Base-by-base conservation (phyloP, 2,329 filamentous ascomycete genomes). In the Sporothrix variecibatus region DNA sequence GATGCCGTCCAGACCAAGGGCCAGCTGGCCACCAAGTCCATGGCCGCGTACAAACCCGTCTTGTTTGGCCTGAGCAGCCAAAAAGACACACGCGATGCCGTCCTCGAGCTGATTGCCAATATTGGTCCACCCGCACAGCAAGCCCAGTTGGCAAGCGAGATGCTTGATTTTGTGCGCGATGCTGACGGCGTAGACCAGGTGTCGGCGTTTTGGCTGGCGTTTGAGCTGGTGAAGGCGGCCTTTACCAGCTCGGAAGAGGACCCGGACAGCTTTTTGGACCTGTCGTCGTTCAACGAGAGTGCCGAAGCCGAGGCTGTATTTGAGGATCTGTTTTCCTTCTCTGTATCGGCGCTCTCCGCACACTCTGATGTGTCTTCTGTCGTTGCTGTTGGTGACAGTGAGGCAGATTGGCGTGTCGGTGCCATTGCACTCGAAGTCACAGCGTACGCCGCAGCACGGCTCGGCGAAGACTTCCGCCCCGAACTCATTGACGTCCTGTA, bases 401-500 rank as follows among this genome's bases (percentile, higher is more conserved):
- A 85, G 0, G 73, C 80, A 0, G 91, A 96, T 79, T 94, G 93
- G 92, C 89, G 91, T 43, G 82, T 94, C 26, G 89, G 92, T 80
- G 93, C 94, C 1, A 87, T 98, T 46, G 92, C 95, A 0, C 83
- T 99, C 1, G 95, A 98, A 81, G 88, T 92, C 1, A 86, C 95
- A 7, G 91, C 94, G 0, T 88, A 95, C 73, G 91, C 94, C 75
- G 93, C 95, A 2, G 86, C 88, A 34, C 89, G 89, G 23, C 85
- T 92, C 51, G 87, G 89, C 26, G 80, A 87, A 71, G 88, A 89
- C 0, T 99, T 98, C 81, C 90, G 93, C 2, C 88, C 91, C 2
- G 95, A 98, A 80, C 87, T 99, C 11, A 94, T 98, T 70, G 96
- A 99, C 78, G 90, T 94, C 0, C 84, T 99, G 15, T 99, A 97